Evolutionary conservation across 495 filamentous ascomycete genomes (phyloP).

Genomic region (Penicillium bovifimosum): DNA sequence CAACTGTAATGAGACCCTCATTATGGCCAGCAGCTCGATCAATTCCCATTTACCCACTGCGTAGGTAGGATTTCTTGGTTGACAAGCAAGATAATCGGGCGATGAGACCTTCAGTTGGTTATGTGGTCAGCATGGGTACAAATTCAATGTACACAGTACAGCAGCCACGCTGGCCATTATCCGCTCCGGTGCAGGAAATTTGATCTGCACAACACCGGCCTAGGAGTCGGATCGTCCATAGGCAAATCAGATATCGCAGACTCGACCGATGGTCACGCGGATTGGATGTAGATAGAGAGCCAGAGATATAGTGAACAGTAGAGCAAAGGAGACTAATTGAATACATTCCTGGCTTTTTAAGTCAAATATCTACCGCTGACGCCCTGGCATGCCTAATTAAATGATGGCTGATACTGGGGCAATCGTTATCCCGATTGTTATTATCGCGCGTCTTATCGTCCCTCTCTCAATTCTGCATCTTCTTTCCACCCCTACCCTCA

Average conservation of each 20-base stretch:
- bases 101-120: not conserved
- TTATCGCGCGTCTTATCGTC: slow-evolving; percentile 7
- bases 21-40: not conserved
- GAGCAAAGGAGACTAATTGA: not conserved
- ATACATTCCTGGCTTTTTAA: not conserved
- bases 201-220: not conserved
- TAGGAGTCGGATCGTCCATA: not conserved
- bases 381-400: not conserved
- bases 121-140: not conserved
- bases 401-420: slow-evolving; percentile 3
- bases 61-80: not conserved
- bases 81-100: not conserved
- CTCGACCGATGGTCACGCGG: not conserved
- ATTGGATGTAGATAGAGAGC: not conserved
- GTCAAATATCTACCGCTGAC: not conserved
- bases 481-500: slow-evolving; percentile 6
- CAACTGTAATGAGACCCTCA: not conserved
- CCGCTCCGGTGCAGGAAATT: slow-evolving; percentile 1
- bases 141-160: no score
- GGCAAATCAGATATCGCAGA: not conserved
- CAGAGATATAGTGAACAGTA: not conserved
- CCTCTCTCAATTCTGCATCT: slow-evolving; percentile 5
- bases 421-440: slow-evolving; percentile 9
- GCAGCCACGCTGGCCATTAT: slow-evolving; percentile 3
- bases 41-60: not conserved